Evolutionary conservation across 768 basidiomycete species (phyloP).

Genomic region (Gloeopeniophorella convolvens): DNA sequence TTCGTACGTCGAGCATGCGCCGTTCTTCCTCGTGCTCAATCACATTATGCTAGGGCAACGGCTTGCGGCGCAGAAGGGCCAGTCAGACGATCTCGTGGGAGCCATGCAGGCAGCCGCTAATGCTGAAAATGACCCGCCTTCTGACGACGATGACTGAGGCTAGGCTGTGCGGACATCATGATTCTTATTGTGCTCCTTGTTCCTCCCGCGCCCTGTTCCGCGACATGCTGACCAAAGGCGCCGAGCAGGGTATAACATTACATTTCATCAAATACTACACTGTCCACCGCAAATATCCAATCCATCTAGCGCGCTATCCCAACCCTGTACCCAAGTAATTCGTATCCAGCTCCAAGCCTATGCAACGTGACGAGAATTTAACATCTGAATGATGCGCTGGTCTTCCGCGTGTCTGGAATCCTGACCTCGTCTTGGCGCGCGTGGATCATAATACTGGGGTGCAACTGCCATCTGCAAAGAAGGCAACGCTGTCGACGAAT

Average conservation of each 20-base stretch:
- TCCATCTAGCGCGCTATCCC: not conserved
- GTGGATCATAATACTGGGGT: slow-evolving; percentile 24
- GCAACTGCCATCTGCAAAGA: slow-evolving; percentile 37
- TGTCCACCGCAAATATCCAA: slow-evolving; percentile 8
- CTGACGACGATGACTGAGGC: slow-evolving; percentile 57
- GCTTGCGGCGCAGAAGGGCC: slow-evolving; percentile 70
- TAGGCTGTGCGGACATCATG: too few relatives aligned
- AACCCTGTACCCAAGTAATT: not conserved
- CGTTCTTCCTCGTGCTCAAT: not conserved
- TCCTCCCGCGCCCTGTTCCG: not conserved
- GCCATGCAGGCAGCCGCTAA: slow-evolving; percentile 74
- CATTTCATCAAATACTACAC: not conserved
- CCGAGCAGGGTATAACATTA: slow-evolving; percentile 16
- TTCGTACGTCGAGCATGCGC: slow-evolving; percentile 50
- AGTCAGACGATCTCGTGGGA: slow-evolving; percentile 72
- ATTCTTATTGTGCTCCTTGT: too few relatives aligned
- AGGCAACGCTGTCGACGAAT: slow-evolving; percentile 31
- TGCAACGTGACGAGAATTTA: slow-evolving; percentile 39
- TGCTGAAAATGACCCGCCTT: slow-evolving; percentile 43
- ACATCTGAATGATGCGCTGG: slow-evolving; percentile 53
- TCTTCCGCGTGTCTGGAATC: slow-evolving; percentile 46
- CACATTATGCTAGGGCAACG: slow-evolving; percentile 52
- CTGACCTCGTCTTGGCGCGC: slow-evolving; percentile 26
- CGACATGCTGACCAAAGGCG: slow-evolving; percentile 6
- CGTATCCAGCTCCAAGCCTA: slow-evolving; percentile 15